Percentiles rank a stretch among this genome's conserved stretches.
Conservation (phyloP, 805 yeast genomes). For the Saturnispora sanitii region DNA sequence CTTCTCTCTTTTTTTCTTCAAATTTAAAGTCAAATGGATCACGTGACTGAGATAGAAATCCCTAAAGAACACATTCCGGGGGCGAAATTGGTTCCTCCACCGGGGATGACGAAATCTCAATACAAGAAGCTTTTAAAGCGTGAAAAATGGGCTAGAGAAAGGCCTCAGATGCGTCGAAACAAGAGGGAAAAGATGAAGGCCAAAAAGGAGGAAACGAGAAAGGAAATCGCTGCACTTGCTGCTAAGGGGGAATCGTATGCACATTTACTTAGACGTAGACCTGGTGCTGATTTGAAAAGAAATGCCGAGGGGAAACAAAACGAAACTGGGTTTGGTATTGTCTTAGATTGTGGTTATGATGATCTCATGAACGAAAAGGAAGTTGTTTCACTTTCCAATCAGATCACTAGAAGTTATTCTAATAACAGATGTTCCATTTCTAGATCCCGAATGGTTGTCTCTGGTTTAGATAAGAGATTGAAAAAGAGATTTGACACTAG, state of each 20-base stretch:
- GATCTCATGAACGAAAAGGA: conserved; percentile 75
- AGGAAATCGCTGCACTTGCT: conserved; percentile 27
- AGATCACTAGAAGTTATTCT: conserved; percentile 74
- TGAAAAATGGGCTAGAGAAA: conserved; percentile 48
- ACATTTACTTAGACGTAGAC: conserved; percentile 26
- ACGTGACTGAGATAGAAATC: neutral
- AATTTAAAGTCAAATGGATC: neutral
- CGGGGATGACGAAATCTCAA: conserved; percentile 78
- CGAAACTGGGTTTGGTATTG: conserved; percentile 40
- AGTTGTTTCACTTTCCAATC: conserved; percentile 62
- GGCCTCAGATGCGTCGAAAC: conserved; percentile 46
- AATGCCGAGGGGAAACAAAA: conserved; percentile 33
- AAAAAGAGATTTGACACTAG: conserved; percentile 58
- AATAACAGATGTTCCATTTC: conserved; percentile 39
- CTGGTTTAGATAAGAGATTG: conserved; percentile 58
- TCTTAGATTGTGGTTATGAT: conserved; percentile 89
- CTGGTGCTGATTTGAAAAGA: conserved; percentile 22
- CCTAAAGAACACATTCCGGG: conserved; percentile 7
- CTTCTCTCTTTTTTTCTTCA: neutral
- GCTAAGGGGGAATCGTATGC: conserved; percentile 30
- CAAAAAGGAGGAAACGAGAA: conserved; percentile 24
- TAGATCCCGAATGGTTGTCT: conserved; percentile 44
- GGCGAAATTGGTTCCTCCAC: conserved; percentile 40
- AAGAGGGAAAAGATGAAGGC: conserved; percentile 47
- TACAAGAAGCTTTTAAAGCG: conserved; percentile 65